Evolutionary conservation across 2,329 filamentous ascomycete species (phyloP).

Genomic region (Colletotrichum brevisporum): DNA sequence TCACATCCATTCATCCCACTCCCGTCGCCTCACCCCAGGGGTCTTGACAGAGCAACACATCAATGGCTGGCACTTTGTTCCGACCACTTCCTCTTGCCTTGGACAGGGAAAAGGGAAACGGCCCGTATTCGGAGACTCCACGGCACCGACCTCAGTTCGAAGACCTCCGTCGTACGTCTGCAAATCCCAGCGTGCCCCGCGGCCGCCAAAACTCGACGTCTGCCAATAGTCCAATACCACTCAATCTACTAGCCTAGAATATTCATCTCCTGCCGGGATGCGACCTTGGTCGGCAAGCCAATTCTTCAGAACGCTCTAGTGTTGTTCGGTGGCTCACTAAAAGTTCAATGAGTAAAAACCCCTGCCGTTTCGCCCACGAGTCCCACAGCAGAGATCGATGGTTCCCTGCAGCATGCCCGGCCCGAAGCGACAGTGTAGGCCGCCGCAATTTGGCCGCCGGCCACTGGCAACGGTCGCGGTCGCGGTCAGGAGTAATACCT

Average conservation of each 20-base stretch:
- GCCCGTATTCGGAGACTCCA: not conserved
- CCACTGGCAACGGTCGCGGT: not conserved
- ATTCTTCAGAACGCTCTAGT: constrained; percentile 17
- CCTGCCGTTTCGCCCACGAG: constrained; percentile 1
- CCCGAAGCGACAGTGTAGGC: constrained; percentile 19
- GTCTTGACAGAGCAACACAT: not conserved
- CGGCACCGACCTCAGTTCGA: not conserved
- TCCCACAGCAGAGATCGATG: constrained; percentile 19
- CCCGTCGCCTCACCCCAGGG: not conserved
- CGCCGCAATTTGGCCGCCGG: not conserved
- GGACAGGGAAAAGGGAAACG: too few relatives aligned
- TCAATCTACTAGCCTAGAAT: not conserved
- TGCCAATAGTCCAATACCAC: constrained; percentile 14
- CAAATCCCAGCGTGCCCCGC: too few relatives aligned
- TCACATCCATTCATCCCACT: not conserved
- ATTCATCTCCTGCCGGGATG: constrained; percentile 16
- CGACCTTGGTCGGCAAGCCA: constrained; percentile 18
- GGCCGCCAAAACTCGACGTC: too few relatives aligned
- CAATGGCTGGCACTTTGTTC: not conserved
- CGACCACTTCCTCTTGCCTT: not conserved
- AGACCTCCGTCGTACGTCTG: not conserved
- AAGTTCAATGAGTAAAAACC: not conserved
- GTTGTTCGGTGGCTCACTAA: not conserved
- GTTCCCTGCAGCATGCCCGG: constrained; percentile 25
- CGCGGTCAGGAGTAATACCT: not conserved